Evolutionary conservation across 768 basidiomycete species (phyloP), one percentile per base, ranked within the genome.

Genomic region (Boletus insuetus): DNA sequence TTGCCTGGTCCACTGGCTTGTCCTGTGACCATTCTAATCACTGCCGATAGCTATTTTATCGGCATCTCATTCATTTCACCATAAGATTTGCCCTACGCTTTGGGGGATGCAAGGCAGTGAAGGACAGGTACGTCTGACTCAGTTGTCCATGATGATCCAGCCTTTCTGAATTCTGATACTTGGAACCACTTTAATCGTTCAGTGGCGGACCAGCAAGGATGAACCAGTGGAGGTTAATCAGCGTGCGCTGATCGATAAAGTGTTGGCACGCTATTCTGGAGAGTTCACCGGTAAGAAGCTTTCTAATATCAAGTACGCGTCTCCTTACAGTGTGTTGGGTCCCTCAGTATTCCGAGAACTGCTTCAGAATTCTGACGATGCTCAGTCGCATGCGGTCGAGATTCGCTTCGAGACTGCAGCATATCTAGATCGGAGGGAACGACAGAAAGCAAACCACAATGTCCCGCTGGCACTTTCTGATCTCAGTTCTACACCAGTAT

Each of bases 161-260:
- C 26, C 26, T 8, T 26, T 1, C 26, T 8, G 26, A 1, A 29
- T 29, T 29, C 26, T 29, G 26, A 29, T 29, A 1, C 8, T 9
- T 29, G 26, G 8, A 29, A 29, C 9, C 26, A 26, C 26, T 26
- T 2, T 1, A 29, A 29, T 29, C 26, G 2, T 29, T 3, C 11
- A 77, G 77, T 77, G 76, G 76, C 71, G 63, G 22, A 64, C 54
- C n/a, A 85, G 83, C 7, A 77, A 82, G 52, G 89, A 37, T 8
- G 84, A 88, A 61, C 80, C 84, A 1, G 88, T 93, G 0, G 84
- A 91, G 70, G 92, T 96, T 45, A 93, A 96, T 69, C 94, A 95
- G 69, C 53, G 46, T 19, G 53, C 39, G 16, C 26, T 54, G 22
- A 47, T 54, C 12, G 20, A 47, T 4, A 54, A 54, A 26, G 22